Percentiles rank a stretch among this genome's conserved stretches.
These are phyloP conservation scores for Yamadazyma blattariae DNA, from an alignment of 1,139 yeast genomes.

Conservation along the genomic window DNA sequence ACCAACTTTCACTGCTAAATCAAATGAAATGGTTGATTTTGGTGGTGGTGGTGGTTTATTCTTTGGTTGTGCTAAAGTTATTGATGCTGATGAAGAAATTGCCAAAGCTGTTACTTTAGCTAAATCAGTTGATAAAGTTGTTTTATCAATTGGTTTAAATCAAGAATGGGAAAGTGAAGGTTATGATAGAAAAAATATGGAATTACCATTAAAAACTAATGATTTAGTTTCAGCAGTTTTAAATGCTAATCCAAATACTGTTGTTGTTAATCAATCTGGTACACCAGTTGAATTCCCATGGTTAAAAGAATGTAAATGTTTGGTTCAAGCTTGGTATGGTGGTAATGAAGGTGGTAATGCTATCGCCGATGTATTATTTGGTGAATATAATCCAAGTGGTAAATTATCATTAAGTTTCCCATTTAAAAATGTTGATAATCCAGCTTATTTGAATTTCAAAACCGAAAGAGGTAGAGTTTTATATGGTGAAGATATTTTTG, in stretches of 20 bases:
- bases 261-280: constrained; percentile 57
- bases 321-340: constrained; percentile 48
- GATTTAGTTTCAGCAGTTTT: constrained; percentile 42
- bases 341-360: constrained; percentile 23
- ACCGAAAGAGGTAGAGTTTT: constrained; percentile 45
- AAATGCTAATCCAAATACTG: constrained; percentile 46
- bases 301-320: constrained; percentile 40
- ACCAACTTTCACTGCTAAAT: constrained; percentile 30
- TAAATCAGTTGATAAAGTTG: constrained; percentile 31
- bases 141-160: constrained; percentile 36
- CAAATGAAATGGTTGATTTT: constrained; percentile 10
- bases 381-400: constrained; percentile 24
- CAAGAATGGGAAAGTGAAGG: constrained; percentile 34
- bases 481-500: constrained; percentile 54
- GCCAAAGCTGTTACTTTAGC: constrained; percentile 22
- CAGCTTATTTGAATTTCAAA: constrained; percentile 38
- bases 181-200: constrained; percentile 26
- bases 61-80: constrained; percentile 21
- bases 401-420: constrained; percentile 42
- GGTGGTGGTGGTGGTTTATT: constrained; percentile 24
- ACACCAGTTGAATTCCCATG: constrained; percentile 61
- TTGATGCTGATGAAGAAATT: constrained; percentile 19
- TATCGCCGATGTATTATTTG: constrained; percentile 21
- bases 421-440: constrained; percentile 32
- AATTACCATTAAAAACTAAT: constrained; percentile 45